Evolutionary conservation across 345 rosid genomes (phyloP).

Genomic region (Brassica napus): Da-Ae NC_063435.1:6249001-6249500

Average conservation of each 20-base stretch:
- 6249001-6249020: conserved; percentile 12
- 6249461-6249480: not conserved
- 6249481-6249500: not conserved
- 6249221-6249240: not conserved
- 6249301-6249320: conserved; percentile 3
- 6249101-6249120: not conserved
- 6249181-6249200: conserved; percentile 16
- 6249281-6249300: conserved; percentile 6
- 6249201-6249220: not conserved
- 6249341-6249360: conserved; percentile 10
- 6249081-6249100: conserved; percentile 1
- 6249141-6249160: conserved; percentile 12
- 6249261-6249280: not conserved
- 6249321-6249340: not conserved
- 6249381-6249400: not conserved
- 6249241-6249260: not conserved
- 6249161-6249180: not conserved
- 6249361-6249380: not conserved
- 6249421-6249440: not conserved
- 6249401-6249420: not conserved
- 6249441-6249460: not conserved
- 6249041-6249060: not conserved
- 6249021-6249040: conserved; percentile 20
- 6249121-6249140: not conserved
- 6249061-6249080: conserved; percentile 21